Base-by-base conservation (phyloP, 2,329 filamentous ascomycete species). In the Fusarium floridanum region DNA sequence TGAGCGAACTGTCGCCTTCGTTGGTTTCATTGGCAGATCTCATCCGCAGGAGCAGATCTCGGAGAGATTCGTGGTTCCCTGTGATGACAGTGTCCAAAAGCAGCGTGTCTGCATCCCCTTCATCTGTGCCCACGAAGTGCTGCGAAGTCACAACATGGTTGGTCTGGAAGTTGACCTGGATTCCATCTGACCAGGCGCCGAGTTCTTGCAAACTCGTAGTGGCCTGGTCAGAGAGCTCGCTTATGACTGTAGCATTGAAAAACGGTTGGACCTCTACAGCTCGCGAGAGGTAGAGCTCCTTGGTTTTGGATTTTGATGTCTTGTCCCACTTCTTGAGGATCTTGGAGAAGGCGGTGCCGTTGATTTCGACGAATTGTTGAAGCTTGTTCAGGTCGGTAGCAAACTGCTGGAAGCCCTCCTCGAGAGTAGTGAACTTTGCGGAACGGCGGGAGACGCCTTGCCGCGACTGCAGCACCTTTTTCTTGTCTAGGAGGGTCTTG, bases 311-410 rank as follows among this genome's bases (percentile, higher is more conserved):
- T 88, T 98, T 99, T 77, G 96, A 98, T 2, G 95, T 98, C 89
- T 99, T 99, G 85, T 99, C 97, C 97, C 97, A 99, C 90, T 99
- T 99, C 86, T 99, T 99, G 74, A 99, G 86, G 69, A 99, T 99
- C 84, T 99, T 99, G 32, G 96, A 98, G 82, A 98, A 98, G 17
- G 95, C 97, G 2, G 95, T 98, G 80, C 97, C 96, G 81, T 99
- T 99, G 81, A 98, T 94, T 83, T 98, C 96, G 75, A 99, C 95
- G 83, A 98, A 99, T 86, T 98, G 97, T 87, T 98, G 95, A 17
- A 99, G 90, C 85, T 99, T 99, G 85, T 98, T 98, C 55, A 99
- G 85, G 81, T 99, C 97, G 80, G 94, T 96, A 80, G 95, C 95
- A 82, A 99, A 99, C 82, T 98, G 95, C 78, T 98, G 95, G 80